These are phyloP conservation scores for Aspergillus luchuensis DNA, from an alignment of 2,329 filamentous ascomycete species.

Conservation along the genomic window DNA sequence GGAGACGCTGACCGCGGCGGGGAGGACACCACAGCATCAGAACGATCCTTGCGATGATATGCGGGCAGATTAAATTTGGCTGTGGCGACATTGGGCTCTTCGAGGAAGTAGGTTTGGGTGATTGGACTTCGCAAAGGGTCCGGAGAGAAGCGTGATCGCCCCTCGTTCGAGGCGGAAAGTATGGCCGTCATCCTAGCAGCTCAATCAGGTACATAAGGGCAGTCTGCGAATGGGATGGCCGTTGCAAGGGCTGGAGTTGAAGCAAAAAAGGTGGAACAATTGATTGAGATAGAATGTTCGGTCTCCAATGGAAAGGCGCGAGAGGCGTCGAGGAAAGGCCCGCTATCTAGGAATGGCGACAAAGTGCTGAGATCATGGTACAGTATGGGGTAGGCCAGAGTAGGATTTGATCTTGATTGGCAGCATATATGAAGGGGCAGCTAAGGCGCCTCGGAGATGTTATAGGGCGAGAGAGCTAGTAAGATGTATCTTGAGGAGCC, in stretches of 20 bases:
- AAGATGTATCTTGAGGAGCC: not conserved
- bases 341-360: constrained; percentile 1
- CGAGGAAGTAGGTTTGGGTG: constrained; percentile 37
- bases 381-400: not conserved
- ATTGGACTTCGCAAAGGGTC: constrained; percentile 35
- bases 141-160: constrained; percentile 34
- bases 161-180: constrained; percentile 34
- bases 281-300: not conserved
- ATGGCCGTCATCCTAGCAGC: constrained; percentile 38
- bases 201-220: constrained; percentile 5
- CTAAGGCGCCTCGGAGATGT: not conserved
- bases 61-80: constrained; percentile 34
- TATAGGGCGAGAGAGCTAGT: constrained; percentile 2
- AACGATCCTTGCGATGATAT: constrained; percentile 26
- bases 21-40: constrained; percentile 34
- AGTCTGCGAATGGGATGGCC: not conserved
- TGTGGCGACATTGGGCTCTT: constrained; percentile 21
- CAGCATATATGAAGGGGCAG: constrained; percentile 3
- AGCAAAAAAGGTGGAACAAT: not conserved
- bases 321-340: not conserved
- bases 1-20: constrained; percentile 40
- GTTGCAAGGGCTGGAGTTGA: not conserved
- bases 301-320: not conserved
- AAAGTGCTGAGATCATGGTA: constrained; percentile 4
- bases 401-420: not conserved